These are phyloP conservation scores for Colletotrichum sojae DNA, from an alignment of 2,329 filamentous ascomycete genomes.

Conservation along the genomic window DNA sequence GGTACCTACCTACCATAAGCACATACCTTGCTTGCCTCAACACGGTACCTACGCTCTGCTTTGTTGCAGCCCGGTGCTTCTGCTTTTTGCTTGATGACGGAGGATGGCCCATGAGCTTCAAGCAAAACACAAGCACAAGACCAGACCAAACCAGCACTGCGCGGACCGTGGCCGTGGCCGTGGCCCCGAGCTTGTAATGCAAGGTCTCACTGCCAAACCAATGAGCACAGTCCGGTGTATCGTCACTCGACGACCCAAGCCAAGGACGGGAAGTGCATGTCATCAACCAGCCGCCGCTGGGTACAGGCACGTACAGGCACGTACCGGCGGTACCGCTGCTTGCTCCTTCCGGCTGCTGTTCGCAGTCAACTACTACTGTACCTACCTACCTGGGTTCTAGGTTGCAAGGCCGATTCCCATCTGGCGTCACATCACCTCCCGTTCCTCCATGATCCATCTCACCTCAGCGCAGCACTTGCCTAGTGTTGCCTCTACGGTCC, in stretches of 20 bases:
- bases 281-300: background rate
- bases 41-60: background rate
- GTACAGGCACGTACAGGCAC: background rate
- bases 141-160: conserved; percentile 38
- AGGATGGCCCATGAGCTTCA: conserved; percentile 25
- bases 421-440: too few relatives aligned
- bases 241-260: conserved; percentile 10
- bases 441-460: too few relatives aligned
- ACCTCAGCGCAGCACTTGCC: background rate
- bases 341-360: background rate
- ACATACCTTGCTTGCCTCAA: too few relatives aligned
- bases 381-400: too few relatives aligned
- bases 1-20: too few relatives aligned
- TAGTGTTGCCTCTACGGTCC: background rate
- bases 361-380: background rate
- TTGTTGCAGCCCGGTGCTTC: background rate
- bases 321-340: background rate
- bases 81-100: conserved; percentile 20
- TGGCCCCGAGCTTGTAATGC: conserved; percentile 34
- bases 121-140: conserved; percentile 29
- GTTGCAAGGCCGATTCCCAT: too few relatives aligned
- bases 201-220: conserved; percentile 29
- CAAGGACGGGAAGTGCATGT: background rate
- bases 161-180: conserved; percentile 37
- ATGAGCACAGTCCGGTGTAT: conserved; percentile 28